phyloP scores from a whole-genome alignment of 371 early-diverging fungal species.

The Apophysomyces elegans region DNA sequence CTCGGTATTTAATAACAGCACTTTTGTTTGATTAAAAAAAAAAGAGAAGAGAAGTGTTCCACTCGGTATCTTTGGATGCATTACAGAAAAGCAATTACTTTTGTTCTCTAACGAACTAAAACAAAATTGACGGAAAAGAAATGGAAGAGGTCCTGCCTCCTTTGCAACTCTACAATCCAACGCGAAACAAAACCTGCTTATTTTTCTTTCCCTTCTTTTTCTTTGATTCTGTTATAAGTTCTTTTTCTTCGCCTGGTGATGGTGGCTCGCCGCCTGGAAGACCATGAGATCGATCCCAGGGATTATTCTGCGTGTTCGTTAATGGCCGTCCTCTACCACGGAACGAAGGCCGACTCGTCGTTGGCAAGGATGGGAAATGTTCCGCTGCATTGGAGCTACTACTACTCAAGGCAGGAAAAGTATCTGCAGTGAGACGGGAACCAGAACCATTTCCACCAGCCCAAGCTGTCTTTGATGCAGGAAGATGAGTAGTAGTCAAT shows the following conservation, averaged over 20 bases:
- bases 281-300: constrained; percentile 32
- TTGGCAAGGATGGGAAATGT: constrained; percentile 50
- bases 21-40: not conserved
- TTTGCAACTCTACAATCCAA: constrained; percentile 45
- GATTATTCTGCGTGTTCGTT: constrained; percentile 18
- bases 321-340: constrained; percentile 35
- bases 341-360: constrained; percentile 35
- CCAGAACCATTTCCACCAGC: constrained; percentile 15
- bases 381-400: constrained; percentile 16
- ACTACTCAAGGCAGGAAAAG: constrained; percentile 28
- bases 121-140: not conserved
- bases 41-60: not conserved
- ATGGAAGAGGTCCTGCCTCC: not conserved
- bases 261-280: constrained; percentile 7
- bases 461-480: constrained; percentile 28
- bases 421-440: constrained; percentile 1
- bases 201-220: constrained; percentile 63
- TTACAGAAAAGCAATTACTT: too few species aligned
- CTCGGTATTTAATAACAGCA: not conserved
- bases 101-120: not conserved
- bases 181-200: constrained; percentile 62
- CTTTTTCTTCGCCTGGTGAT: constrained; percentile 13
- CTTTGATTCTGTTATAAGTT: constrained; percentile 14
- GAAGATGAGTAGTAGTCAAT: not conserved
- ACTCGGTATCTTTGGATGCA: not conserved